phyloP scores from a whole-genome alignment of 225 moss, liverwort and hornwort species.

The Neckera pumila region DNA sequence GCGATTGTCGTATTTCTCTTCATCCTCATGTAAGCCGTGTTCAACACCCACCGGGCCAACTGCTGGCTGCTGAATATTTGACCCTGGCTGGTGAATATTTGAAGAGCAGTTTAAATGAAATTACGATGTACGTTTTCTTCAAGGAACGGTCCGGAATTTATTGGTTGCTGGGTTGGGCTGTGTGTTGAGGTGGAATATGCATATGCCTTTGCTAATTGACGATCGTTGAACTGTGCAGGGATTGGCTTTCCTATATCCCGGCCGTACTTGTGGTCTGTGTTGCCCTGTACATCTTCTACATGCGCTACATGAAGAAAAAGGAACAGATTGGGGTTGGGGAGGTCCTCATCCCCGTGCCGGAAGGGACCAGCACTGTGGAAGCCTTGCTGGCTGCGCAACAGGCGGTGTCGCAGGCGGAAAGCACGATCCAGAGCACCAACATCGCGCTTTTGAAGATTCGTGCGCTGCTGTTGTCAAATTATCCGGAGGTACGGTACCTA shows the following conservation, averaged over 20 bases:
- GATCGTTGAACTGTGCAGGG: slow-evolving; percentile 22
- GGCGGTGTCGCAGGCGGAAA: slow-evolving; percentile 69
- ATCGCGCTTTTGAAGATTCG: slow-evolving; percentile 75
- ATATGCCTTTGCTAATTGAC: neutral
- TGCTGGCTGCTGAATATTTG: neutral
- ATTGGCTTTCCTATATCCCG: slow-evolving; percentile 52
- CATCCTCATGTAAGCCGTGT: slow-evolving; percentile 52
- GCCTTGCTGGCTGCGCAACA: slow-evolving; percentile 82
- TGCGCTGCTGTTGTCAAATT: slow-evolving; percentile 56
- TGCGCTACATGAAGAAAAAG: slow-evolving; percentile 48
- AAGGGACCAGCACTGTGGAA: slow-evolving; percentile 77
- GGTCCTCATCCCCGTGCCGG: slow-evolving; percentile 67
- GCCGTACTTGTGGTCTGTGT: slow-evolving; percentile 45
- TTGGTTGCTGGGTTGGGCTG: neutral
- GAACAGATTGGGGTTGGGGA: slow-evolving; percentile 40
- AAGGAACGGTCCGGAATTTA: neutral
- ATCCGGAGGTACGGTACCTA: slow-evolving; percentile 46
- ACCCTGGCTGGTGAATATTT: neutral
- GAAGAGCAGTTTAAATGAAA: neutral
- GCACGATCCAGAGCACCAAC: slow-evolving; percentile 50
- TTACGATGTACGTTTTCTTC: neutral
- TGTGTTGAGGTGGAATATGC: neutral
- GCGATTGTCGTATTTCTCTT: slow-evolving; percentile 44
- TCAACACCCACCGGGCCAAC: neutral
- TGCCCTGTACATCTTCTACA: slow-evolving; percentile 45